A percentile compares a stretch with the other conserved stretches of the same genome.
Conservation (phyloP, 352 stramenopile species). For the Phytopythium sindhum region DNA sequence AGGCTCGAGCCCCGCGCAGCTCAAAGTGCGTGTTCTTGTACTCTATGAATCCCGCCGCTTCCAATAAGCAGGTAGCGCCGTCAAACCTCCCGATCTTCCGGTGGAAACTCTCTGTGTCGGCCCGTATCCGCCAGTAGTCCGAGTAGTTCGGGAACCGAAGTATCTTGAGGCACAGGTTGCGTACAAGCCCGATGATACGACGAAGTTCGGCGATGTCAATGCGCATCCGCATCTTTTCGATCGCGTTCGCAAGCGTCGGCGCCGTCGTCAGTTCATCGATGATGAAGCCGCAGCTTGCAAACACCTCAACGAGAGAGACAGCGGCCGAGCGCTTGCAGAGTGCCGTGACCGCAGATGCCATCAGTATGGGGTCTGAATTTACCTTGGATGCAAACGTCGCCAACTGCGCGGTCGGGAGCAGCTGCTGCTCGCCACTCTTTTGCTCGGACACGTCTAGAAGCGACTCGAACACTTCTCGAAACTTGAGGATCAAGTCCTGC, state of each 20-base stretch:
- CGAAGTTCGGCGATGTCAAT: conserved; percentile 47
- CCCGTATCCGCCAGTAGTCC: conserved; percentile 67
- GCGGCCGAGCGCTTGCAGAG: conserved; percentile 42
- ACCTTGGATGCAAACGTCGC: conserved; percentile 44
- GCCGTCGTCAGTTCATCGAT: conserved; percentile 64
- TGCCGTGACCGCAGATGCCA: conserved; percentile 35
- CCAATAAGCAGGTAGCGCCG: conserved; percentile 47
- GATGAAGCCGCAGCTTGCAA: conserved; percentile 50
- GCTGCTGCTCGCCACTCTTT: conserved; percentile 1
- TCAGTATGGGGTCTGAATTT: conserved; percentile 26
- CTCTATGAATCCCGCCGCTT: conserved; percentile 58
- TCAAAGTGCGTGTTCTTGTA: conserved; percentile 56
- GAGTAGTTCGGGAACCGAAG: conserved; percentile 68
- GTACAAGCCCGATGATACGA: conserved; percentile 42
- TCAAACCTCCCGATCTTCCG: conserved; percentile 63
- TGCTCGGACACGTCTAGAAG: conserved; percentile 22
- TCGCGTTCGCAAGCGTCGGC: conserved; percentile 47
- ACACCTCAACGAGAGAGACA: conserved; percentile 61
- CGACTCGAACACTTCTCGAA: conserved; percentile 57
- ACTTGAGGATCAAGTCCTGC: conserved; percentile 55
- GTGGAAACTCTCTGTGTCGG: conserved; percentile 50
- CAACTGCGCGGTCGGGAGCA: conserved; percentile 42
- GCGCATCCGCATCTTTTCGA: conserved; percentile 54
- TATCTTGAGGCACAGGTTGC: conserved; percentile 63
- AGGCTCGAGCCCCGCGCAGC: conserved; percentile 33